A percentile compares a stretch with the other conserved stretches of the same genome.
phyloP scores from a whole-genome alignment of 495 filamentous ascomycete species.

The Penicillium paradoxum region DNA sequence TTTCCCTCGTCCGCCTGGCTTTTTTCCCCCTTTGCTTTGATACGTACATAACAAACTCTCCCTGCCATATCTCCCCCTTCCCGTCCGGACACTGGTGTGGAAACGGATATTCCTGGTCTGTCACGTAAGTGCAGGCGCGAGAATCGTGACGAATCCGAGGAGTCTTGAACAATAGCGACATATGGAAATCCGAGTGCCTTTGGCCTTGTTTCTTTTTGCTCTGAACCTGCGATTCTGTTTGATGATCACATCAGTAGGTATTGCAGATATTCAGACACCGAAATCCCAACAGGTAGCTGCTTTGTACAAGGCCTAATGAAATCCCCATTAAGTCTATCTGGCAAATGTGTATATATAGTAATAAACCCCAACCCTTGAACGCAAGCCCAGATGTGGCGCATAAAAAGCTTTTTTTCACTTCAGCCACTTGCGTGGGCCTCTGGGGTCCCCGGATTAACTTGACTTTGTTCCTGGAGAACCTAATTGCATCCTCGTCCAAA shows the following conservation, averaged over 20 bases:
- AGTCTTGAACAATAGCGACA: slow-evolving; percentile 15
- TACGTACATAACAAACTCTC: slow-evolving; percentile 20
- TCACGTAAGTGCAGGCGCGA: slow-evolving; percentile 12
- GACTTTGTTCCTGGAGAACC: slow-evolving; percentile 4
- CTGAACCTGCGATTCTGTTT: neutral
- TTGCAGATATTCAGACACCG: neutral
- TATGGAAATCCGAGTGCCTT: slow-evolving; percentile 15
- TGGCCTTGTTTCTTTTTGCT: slow-evolving; percentile 6
- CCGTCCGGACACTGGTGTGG: neutral
- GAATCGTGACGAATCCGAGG: slow-evolving; percentile 11
- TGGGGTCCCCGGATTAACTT: slow-evolving; percentile 15
- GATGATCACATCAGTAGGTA: neutral
- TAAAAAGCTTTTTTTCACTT: slow-evolving; percentile 18
- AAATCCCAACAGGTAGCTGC: neutral
- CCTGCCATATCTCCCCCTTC: neutral
- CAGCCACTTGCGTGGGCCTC: slow-evolving; percentile 19
- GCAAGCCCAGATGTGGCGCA: slow-evolving; percentile 10
- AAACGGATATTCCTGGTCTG: slow-evolving; percentile 7
- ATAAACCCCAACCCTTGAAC: neutral
- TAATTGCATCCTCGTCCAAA: neutral
- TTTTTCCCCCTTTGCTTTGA: neutral
- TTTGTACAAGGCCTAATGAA: neutral
- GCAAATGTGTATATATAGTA: too few species aligned
- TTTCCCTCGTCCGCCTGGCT: neutral
- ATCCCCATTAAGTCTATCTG: too few species aligned